phyloP scores from a whole-genome alignment of 208 protist genomes.

The Trypanosoma congolense region DNA sequence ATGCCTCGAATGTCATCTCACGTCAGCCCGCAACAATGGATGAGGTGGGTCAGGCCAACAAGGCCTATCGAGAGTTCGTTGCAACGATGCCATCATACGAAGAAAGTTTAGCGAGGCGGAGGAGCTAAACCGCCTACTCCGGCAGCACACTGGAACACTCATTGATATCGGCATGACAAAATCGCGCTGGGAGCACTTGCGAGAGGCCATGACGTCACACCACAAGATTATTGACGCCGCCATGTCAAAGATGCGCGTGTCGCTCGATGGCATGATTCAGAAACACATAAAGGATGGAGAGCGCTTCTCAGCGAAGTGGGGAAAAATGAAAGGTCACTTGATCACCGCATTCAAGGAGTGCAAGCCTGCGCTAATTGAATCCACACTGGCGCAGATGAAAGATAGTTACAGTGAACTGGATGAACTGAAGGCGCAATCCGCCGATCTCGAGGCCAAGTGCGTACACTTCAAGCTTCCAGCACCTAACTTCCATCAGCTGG shows the following conservation, averaged over 20 bases:
- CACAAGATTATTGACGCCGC: conserved; percentile 88
- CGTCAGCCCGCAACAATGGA: conserved; percentile 90
- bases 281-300: conserved; percentile 84
- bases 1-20: conserved; percentile 83
- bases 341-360: conserved; percentile 56
- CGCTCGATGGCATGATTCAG: conserved; percentile 80
- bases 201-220: conserved; percentile 86
- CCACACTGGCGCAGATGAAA: conserved; percentile 60
- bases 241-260: conserved; percentile 81
- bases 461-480: conserved; percentile 86
- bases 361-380: conserved; percentile 47
- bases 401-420: conserved; percentile 78
- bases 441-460: conserved; percentile 84
- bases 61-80: conserved; percentile 65
- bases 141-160: conserved; percentile 55
- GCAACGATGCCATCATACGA: conserved; percentile 56
- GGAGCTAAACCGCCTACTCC: conserved; percentile 84
- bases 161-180: conserved; percentile 80
- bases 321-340: conserved; percentile 79
- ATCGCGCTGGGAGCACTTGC: conserved; percentile 90
- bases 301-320: conserved; percentile 88
- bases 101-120: conserved; percentile 66
- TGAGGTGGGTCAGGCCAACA: conserved; percentile 87
- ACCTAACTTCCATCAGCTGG: conserved; percentile 70
- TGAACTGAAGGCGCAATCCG: conserved; percentile 59